Base-by-base conservation (phyloP, 2,329 filamentous ascomycete species). In the Alternaria angustiovoidea region DNA sequence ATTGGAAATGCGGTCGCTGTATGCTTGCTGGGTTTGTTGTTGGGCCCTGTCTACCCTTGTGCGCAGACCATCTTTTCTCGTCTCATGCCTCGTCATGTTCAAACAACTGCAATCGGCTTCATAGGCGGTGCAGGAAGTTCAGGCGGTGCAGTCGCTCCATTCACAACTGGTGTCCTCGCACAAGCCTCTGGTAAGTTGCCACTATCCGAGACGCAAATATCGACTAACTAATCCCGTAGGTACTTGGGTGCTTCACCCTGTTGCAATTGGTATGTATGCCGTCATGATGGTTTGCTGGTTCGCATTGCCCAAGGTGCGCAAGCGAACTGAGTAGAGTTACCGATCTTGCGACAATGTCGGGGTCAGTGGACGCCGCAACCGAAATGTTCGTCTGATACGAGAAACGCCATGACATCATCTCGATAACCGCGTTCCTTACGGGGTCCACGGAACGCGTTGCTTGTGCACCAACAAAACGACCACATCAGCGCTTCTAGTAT, bases 41-140 rank as follows among this genome's bases (percentile, higher is more conserved):
- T 96, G 0, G 92, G 93, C 0, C 92, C 92, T 0, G 84, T 96
- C 5, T 96, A 93, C 71, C 91, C 92, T 0, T 93, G 90, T 72
- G 87, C 89, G 0, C 84, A 86, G 4, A 85, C 86, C 0, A 82
- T 91, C 6, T 89, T 92, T 66, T 84, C 88, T 55, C 81, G 86
- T 39, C 79, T 85, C 36, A 83, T 93, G 74, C 85, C 84, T 16
- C 80, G 85, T 16, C 80, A 83, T 39, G 81, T 91, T 57, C 86
- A 88, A 63, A 84, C 89, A 18, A 87, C 85, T 42, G 86, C 87
- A 1, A 83, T 92, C 65, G 85, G 89, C 2, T 86, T 91, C 56
- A 91, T 92, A 60, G 87, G 85, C 22, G 88, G 88, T 4, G 90
- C 89, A 68, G 90, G 89, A 0, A 90, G 86, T 68, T 86, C 87